Base-by-base conservation (phyloP, 2,329 filamentous ascomycete genomes). In the Ophiosphaerella korrae region DNA sequence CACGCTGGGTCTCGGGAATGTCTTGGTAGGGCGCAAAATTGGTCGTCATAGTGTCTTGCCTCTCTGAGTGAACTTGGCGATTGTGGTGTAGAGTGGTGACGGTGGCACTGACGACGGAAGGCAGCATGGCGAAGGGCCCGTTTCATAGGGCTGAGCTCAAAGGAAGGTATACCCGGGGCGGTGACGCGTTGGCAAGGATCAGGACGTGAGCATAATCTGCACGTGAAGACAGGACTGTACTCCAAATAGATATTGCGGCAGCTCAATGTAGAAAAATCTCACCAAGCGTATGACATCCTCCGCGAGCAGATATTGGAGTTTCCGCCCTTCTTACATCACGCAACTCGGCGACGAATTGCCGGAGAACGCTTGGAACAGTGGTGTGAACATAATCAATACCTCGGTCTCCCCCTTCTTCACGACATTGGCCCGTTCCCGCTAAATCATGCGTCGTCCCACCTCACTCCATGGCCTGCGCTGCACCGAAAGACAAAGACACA, bases 11-110 rank as follows among this genome's bases (percentile, higher is more conserved):
- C 78, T 97, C 92, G 8, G 94, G 94, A 42, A 88, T 88, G 74
- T 93, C 93, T 79, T 97, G 94, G 77, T 97, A 99, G 33, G 94
- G 94, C 39, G 94, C 94, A 74, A 97, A 99, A 78, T 97, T 66
- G 26, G 68, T 60, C 12, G 60, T 61, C 68, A 72, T 73, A 13
- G 31, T 55, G 52, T 35, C 33, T 35, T 45, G 34, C 7, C 12
- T 40, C 7, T 37, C n/a, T n/a, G 48, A 7, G 16, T 26, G 36
- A 33, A 11, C 18, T 14, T 39, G 43, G 16, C 33, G 34, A 31
- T 40, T 32, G 38, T 37, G 18, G 18, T 53, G 32, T 38, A 23
- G 31, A 2, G 36, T 35, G 11, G 24, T 33, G 43, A 42, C 31
- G 24, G 40, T 34, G 21, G 34, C 45, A 41, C 29, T 16, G 38